Evolutionary conservation across 768 basidiomycete species (phyloP), one percentile per base, ranked within the genome.

Genomic region (Bullera alba): DNA sequence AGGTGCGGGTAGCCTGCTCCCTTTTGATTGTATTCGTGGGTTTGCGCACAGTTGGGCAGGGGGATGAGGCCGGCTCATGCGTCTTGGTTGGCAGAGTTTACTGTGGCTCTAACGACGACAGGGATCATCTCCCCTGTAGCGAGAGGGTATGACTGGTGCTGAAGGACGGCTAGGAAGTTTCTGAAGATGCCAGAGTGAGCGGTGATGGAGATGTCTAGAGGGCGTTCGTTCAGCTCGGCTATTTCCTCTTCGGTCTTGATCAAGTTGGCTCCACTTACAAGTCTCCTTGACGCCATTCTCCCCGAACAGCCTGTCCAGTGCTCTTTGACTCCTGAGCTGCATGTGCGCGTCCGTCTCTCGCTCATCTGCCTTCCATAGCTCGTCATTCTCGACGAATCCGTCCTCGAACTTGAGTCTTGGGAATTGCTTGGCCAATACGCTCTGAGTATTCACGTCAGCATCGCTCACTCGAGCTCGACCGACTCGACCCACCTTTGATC

Each of bases 101-200:
- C 42, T 14, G 69, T 71, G 26, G 66, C 66, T 44, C 61, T 66
- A 43, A 71, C 62, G 14, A 71, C 58, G 16, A 71, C 57, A 2
- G 70, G 70, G 32, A 72, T 72, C 68, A 72, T 67, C 49, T 70
- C 70, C 4, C 64, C 68, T 29, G 70, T 72, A 3, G 57, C 56
- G 4, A 72, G 53, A 2, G 66, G 62, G 51, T 69, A 65, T 2
- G 61, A 53, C 22, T 51, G 56, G 46, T 72, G 70, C 19, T 60
- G 50, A 4, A 72, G 51, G 5, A 70, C 63, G 14, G 63, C 66
- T 23, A 68, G 56, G 4, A 64, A 53, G 27, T 66, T 67, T 5
- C 64, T 47, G 19, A 70, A 41, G 35, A 65, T 60, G 5, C 61
- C 67, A 17, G 68, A 64, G 43, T 72, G 70, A 2, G 61, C 51